These are phyloP conservation scores for Curvularia verruculosa DNA, from an alignment of 2,329 filamentous ascomycete species.

Conservation along the genomic window DNA sequence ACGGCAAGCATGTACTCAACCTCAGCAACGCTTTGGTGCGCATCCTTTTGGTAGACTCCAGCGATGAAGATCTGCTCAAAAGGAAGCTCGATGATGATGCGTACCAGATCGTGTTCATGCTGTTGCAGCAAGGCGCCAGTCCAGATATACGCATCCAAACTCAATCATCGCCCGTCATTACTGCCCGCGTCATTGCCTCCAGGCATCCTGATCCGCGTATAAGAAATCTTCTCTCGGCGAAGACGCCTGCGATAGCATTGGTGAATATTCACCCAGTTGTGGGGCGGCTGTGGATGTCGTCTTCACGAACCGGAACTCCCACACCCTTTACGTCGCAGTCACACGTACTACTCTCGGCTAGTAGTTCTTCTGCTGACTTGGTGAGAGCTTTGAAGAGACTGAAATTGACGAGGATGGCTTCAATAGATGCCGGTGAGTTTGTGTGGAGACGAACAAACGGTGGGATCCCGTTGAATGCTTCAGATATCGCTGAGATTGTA, in stretches of 20 bases:
- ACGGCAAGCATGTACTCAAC: conserved; percentile 6
- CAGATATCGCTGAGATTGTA: conserved; percentile 4
- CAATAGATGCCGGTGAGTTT: conserved; percentile 4
- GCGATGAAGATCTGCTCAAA: conserved; percentile 10
- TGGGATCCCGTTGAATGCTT: conserved; percentile 5
- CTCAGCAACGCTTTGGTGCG: conserved; percentile 14
- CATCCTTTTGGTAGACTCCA: conserved; percentile 6
- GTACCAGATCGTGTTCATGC: conserved; percentile 22
- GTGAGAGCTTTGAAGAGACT: conserved; percentile 2
- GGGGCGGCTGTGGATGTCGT: conserved; percentile 4
- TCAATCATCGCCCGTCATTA: neutral
- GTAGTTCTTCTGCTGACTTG: conserved; percentile 5
- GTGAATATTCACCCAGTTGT: neutral
- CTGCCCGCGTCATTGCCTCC: conserved; percentile 14
- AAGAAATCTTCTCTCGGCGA: conserved; percentile 7
- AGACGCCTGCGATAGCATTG: neutral
- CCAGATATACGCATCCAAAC: conserved; percentile 14
- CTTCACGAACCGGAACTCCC: neutral
- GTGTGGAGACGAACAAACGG: neutral
- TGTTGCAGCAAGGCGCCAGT: conserved; percentile 18
- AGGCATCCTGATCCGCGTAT: conserved; percentile 21
- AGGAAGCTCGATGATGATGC: conserved; percentile 18
- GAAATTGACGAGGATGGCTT: neutral
- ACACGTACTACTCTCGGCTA: neutral
- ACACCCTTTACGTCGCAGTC: conserved; percentile 2